Conservation (phyloP, 768 basidiomycete genomes). For the Thelephora ganbajun region DNA sequence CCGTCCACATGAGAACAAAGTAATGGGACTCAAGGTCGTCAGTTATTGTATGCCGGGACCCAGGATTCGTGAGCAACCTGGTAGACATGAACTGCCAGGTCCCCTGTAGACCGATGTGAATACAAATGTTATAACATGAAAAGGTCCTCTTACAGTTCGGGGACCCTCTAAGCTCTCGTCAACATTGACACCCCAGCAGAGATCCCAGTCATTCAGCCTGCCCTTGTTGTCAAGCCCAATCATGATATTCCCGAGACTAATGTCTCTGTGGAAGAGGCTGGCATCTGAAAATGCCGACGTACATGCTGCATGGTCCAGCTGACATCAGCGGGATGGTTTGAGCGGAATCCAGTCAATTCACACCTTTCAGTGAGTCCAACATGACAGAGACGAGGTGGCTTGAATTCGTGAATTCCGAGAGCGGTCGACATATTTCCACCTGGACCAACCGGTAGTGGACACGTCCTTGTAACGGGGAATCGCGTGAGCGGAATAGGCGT, state of each 20-base stretch:
- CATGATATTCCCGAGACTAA: slow-evolving; percentile 5
- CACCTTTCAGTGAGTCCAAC: background rate
- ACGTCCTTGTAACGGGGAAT: background rate
- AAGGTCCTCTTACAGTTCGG: background rate
- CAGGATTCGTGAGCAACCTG: slow-evolving; percentile 1
- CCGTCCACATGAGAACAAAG: slow-evolving; percentile 5
- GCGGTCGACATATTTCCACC: slow-evolving; percentile 2
- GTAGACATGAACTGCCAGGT: slow-evolving; percentile 8
- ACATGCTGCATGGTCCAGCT: background rate
- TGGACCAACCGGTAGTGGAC: slow-evolving; percentile 6
- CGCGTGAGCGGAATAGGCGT: background rate
- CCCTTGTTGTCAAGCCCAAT: background rate
- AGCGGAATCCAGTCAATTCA: background rate
- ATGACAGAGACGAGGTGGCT: slow-evolving; percentile 3
- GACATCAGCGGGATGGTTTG: background rate
- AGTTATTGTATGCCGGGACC: slow-evolving; percentile 1
- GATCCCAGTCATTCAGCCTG: slow-evolving; percentile 6
- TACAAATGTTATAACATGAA: background rate
- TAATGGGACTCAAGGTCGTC: slow-evolving; percentile 8
- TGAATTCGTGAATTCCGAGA: background rate
- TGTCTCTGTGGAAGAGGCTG: slow-evolving; percentile 3
- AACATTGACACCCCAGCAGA: background rate
- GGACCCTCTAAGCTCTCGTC: background rate
- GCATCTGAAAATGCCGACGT: background rate
- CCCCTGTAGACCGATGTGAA: slow-evolving; percentile 1